Percentiles rank a stretch among this genome's conserved stretches.
phyloP scores from a whole-genome alignment of 2,329 filamentous ascomycete genomes.

The Dactylellina drechsleri region DNA sequence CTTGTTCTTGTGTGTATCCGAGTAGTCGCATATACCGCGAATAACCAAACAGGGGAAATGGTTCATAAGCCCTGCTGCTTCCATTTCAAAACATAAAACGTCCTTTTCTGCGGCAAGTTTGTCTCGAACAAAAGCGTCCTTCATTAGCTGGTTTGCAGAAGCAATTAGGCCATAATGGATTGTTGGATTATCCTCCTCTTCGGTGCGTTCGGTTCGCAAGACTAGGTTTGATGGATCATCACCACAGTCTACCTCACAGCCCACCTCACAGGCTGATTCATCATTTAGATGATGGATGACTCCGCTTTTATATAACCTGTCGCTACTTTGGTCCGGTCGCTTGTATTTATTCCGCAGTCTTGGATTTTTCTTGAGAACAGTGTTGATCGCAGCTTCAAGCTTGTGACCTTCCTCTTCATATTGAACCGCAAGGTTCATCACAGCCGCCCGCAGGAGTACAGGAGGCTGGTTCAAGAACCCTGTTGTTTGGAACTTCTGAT shows the following conservation, averaged over 20 bases:
- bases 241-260: background rate
- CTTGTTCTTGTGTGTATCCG: no score
- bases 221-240: slow-evolving; percentile 47
- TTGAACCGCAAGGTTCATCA: background rate
- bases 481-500: slow-evolving; percentile 53
- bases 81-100: slow-evolving; percentile 12
- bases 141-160: slow-evolving; percentile 39
- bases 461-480: slow-evolving; percentile 38
- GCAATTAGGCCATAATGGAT: slow-evolving; percentile 37
- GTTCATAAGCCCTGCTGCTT: no score
- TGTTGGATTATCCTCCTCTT: background rate
- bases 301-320: slow-evolving; percentile 59
- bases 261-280: background rate
- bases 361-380: background rate
- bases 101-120: slow-evolving; percentile 5
- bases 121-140: slow-evolving; percentile 27
- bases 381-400: background rate
- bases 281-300: no score
- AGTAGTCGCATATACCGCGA: no score
- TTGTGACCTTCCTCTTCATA: background rate
- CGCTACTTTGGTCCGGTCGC: slow-evolving; percentile 57
- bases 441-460: background rate
- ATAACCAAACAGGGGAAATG: no score
- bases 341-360: slow-evolving; percentile 51
- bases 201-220: slow-evolving; percentile 42